These are phyloP conservation scores for Themeda triandra DNA, from an alignment of 176 grass and related monocot species.

Conservation along the genomic window DNA sequence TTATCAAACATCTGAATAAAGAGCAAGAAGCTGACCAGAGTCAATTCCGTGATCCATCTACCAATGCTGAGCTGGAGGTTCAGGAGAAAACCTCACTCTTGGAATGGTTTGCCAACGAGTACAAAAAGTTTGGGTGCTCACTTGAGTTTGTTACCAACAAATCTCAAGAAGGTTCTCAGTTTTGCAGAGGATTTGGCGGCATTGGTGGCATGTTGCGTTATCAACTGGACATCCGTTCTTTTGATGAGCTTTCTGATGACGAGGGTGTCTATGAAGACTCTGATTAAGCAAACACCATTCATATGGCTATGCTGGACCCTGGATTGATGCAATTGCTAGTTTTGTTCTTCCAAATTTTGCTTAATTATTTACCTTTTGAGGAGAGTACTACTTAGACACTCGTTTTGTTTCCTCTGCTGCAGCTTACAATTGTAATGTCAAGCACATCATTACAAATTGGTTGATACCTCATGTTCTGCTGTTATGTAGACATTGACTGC, in stretches of 20 bases:
- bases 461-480: neutral
- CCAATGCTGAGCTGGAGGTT: conserved; percentile 63
- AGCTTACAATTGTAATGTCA: neutral
- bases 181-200: conserved; percentile 74
- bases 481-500: neutral
- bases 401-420: neutral
- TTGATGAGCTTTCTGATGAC: conserved; percentile 76
- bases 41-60: conserved; percentile 53
- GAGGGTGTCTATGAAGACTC: conserved; percentile 61
- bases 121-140: conserved; percentile 73
- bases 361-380: neutral
- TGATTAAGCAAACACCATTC: conserved; percentile 39
- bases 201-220: conserved; percentile 67
- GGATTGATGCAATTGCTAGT: neutral
- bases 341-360: conserved; percentile 11
- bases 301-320: neutral
- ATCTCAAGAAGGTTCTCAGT: conserved; percentile 76
- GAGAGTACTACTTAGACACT: neutral
- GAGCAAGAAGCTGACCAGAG: conserved; percentile 65
- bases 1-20: conserved; percentile 68
- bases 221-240: conserved; percentile 65
- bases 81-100: conserved; percentile 64
- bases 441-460: neutral
- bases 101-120: conserved; percentile 85
- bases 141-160: conserved; percentile 87